phyloP scores from a whole-genome alignment of 768 basidiomycete genomes.

The Sutorius australiensis region DNA sequence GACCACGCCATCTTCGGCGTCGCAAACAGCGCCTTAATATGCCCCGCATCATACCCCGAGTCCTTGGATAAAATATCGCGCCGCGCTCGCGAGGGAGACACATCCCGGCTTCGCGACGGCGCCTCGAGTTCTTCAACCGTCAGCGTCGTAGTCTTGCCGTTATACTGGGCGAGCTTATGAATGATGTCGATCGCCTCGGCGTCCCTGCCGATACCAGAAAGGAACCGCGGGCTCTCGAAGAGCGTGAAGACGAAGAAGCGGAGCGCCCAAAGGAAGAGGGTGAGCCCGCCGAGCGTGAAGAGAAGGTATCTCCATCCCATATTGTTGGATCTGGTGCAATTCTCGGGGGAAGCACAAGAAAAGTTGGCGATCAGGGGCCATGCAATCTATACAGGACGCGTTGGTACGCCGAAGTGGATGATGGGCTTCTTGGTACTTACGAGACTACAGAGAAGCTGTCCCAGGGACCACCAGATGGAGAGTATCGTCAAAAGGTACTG shows the following conservation, averaged over 20 bases:
- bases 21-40: conserved; percentile 61
- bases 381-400: conserved; percentile 38
- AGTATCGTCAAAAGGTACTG: conserved; percentile 58
- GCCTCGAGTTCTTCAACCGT: conserved; percentile 43
- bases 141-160: conserved; percentile 40
- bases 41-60: conserved; percentile 35
- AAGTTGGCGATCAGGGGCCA: conserved; percentile 58
- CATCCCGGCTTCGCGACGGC: conserved; percentile 20
- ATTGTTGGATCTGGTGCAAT: conserved; percentile 43
- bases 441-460: conserved; percentile 48
- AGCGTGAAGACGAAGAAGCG: conserved; percentile 53
- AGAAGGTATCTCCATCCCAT: conserved; percentile 67
- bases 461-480: conserved; percentile 58
- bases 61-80: conserved; percentile 37
- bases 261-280: conserved; percentile 48
- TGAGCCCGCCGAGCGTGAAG: conserved; percentile 50
- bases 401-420: not conserved
- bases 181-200: conserved; percentile 47
- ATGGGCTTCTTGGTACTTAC: conserved; percentile 22
- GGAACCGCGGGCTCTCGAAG: conserved; percentile 56
- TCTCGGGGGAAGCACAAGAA: conserved; percentile 38
- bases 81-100: conserved; percentile 14
- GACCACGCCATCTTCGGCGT: conserved; percentile 63
- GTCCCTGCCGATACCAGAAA: conserved; percentile 51
- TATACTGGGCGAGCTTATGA: conserved; percentile 48